phyloP scores from a whole-genome alignment of 108 stramenopile genomes.

The Aurantiochytrium sp. region DNA sequence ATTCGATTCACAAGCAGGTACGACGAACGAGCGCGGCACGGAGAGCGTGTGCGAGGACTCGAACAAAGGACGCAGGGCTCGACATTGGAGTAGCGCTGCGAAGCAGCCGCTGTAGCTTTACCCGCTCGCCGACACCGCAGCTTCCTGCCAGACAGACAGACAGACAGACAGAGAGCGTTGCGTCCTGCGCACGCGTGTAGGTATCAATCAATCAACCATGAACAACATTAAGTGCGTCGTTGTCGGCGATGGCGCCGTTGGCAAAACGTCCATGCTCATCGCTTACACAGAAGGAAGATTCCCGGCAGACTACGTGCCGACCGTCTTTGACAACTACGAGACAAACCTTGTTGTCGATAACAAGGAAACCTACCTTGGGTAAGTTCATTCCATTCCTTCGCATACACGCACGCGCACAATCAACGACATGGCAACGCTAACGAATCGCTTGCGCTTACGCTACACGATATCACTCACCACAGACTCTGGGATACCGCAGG shows the following conservation, averaged over 20 bases:
- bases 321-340: conserved; percentile 52
- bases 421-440: neutral
- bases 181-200: too few species aligned
- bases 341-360: conserved; percentile 53
- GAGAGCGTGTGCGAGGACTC: too few species aligned
- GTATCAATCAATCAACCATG: neutral
- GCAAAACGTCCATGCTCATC: conserved; percentile 59
- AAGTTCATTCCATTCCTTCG: neutral
- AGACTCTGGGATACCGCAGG: conserved; percentile 59
- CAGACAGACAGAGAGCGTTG: too few species aligned
- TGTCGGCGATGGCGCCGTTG: conserved; percentile 48
- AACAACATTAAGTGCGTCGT: conserved; percentile 20
- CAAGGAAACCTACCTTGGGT: neutral
- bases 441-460: neutral
- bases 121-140: too few species aligned
- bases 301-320: conserved; percentile 60
- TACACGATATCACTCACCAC: neutral
- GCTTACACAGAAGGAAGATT: conserved; percentile 58
- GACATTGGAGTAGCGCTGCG: too few species aligned
- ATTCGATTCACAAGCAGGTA: too few species aligned
- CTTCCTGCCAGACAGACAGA: too few species aligned
- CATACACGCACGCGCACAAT: neutral
- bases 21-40: too few species aligned
- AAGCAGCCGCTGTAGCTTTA: too few species aligned
- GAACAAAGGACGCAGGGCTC: too few species aligned